A percentile compares a stretch with the other conserved stretches of the same genome.
phyloP scores from a whole-genome alignment of 192 early-diverging fungal genomes.

The Podila clonocystis region DNA sequence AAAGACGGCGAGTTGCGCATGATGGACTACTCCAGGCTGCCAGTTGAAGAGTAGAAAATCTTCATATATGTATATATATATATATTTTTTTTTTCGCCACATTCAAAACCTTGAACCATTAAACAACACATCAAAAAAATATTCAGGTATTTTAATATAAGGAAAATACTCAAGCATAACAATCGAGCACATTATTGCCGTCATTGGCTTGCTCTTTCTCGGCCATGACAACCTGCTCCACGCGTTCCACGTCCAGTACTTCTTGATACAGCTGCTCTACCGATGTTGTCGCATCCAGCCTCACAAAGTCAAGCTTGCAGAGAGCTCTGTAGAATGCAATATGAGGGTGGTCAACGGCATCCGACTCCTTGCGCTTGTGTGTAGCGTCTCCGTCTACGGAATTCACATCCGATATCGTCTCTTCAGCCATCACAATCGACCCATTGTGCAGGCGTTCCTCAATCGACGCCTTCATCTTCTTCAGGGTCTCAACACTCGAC shows the following conservation, averaged over 20 bases:
- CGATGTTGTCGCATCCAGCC: constrained; percentile 53
- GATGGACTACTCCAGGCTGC: no score
- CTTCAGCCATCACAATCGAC: constrained; percentile 8
- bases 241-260: constrained; percentile 57
- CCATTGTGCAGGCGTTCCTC: constrained; percentile 7
- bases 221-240: constrained; percentile 48
- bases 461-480: constrained; percentile 24
- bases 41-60: no score
- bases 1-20: no score
- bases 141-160: constrained; percentile 17
- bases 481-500: constrained; percentile 42
- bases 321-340: constrained; percentile 46
- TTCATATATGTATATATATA: no score
- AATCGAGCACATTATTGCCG: constrained; percentile 49
- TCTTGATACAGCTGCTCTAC: constrained; percentile 66
- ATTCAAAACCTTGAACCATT: not conserved
- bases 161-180: constrained; percentile 6
- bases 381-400: not conserved
- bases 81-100: not conserved
- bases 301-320: constrained; percentile 46
- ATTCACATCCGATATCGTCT: constrained; percentile 28
- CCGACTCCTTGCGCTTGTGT: not conserved
- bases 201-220: constrained; percentile 52
- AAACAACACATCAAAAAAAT: no score
- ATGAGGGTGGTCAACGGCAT: constrained; percentile 13